Evolutionary conservation across 257 asterid genomes (phyloP).

Genomic region (Solanum verrucosum): DNA sequence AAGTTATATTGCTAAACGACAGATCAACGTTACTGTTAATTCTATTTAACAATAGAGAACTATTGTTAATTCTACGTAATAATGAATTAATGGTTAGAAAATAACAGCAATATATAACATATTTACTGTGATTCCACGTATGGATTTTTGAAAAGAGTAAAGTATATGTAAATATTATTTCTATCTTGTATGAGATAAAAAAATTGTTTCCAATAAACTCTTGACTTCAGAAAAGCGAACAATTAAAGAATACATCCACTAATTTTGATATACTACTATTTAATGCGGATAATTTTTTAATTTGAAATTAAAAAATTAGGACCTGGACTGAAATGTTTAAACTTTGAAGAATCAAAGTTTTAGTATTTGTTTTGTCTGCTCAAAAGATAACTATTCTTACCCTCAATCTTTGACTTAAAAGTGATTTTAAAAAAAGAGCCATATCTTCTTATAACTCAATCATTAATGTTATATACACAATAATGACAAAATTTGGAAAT

Average conservation of each 20-base stretch:
- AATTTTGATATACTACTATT: neutral
- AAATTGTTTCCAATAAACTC: neutral
- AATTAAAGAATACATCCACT: neutral
- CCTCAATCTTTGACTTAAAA: neutral
- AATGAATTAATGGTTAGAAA: neutral
- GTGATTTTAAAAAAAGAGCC: neutral
- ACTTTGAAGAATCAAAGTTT: neutral
- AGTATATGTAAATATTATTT: neutral
- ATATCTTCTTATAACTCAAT: neutral
- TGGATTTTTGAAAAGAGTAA: accelerated
- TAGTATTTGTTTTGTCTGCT: neutral
- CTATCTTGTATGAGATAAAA: neutral
- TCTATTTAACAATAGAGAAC: neutral
- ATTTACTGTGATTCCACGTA: neutral
- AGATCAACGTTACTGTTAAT: neutral
- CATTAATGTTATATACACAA: neutral
- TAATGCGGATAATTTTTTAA: neutral
- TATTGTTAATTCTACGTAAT: neutral
- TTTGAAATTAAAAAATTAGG: neutral
- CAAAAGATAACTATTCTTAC: neutral
- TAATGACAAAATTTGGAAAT: neutral
- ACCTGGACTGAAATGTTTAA: neutral
- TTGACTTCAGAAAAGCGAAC: accelerated
- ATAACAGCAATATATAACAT: neutral
- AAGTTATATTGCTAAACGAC: neutral